Base-by-base conservation (phyloP, 2,329 filamentous ascomycete genomes). In the Curvularia verruculosa region DNA sequence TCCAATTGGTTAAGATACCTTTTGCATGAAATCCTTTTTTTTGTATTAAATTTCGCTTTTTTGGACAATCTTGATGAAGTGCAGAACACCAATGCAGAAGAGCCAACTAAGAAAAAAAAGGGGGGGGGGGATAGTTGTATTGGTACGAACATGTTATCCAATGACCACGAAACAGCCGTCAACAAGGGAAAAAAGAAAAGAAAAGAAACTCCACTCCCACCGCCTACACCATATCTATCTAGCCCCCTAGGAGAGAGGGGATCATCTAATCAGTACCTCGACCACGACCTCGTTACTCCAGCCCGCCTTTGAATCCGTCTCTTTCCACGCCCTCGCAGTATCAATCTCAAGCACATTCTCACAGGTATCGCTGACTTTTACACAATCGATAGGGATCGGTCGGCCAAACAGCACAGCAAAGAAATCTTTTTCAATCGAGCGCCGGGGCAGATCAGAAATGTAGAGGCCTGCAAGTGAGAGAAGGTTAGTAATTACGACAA, bases 391-490 rank as follows among this genome's bases (percentile, higher is more conserved):
- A 0, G 92, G 89, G 3, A 97, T 83, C 0, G 89, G 84, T 54
- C 84, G 82, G 5, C 89, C 91, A 49, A 87, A 86, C 0, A 98
- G 87, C 19, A 88, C 87, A 6, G 90, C 85, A 76, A 96, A 86
- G 66, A 96, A 87, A 65, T 90, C 83, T 2, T 85, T 80, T 21
- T 84, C 78, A 24, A 92, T 81, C 1, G 80, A 83, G 67, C 88
- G 82, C 0, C 81, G 66, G 0, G 85, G 82, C 2, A 96, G 81
- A 28, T 83, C 81, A 0, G 89, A 92, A 28, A 97, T 83, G 70
- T 92, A 97, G 6, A 97, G 69, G 0, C 90, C 91, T 87, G 54
- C 5, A 19, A 39, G 36, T 19, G 36, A 39, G 36, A 39, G 36
- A 39, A 39, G 36, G 21, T 10, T 15, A 9, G n/a, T n/a, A n/a